Base-by-base conservation (phyloP, 169 alveolate genomes). In the Cryptosporidium canis region DNA sequence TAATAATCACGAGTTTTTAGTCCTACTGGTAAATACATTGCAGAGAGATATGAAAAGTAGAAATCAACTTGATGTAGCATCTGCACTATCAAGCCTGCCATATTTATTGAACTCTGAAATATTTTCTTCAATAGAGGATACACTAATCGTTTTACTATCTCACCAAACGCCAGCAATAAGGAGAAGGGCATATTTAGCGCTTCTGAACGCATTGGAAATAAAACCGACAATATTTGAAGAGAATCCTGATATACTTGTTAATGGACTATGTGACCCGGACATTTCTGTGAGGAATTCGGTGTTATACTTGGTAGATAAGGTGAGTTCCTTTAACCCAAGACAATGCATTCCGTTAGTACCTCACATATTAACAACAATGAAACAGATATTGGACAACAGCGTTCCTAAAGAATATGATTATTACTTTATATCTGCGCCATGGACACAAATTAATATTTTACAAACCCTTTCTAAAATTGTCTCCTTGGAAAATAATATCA, bases 391-490 rank as follows among this genome's bases (percentile, higher is more conserved):
- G 27, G 99, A 96, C 33, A 97, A 96, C 83, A 93, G 95, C 83
- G 92, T 96, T 56, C 98, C 98, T 44, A 92, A 95, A 70, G 98
- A 96, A 48, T 97, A 92, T 90, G 99, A 97, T 82, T 97, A 97
- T 90, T 98, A 96, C 85, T 87, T 97, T 45, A 92, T 97, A 68
- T 98, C 98, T 27, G 98, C 98, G 8, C 99, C 99, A n/a, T 97
- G 99, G 99, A 92, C 96, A 48, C 96, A 97, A 92, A 96, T 95
- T 35, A 93, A 93, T 43, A 83, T 95, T 31, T 71, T 96, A 9
- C 95, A 95, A 66, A 58, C 66, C 5, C 66, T 77, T 18, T 55
- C 87, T 2, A 43, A 55, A 41, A 29, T 77, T 45, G 98, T 97
- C 7, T 90, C 93, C 31, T 97, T 95, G 70, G 99, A 96, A 72